Evolutionary conservation across 495 filamentous ascomycete species (phyloP).

Genomic region (Penicillium samsonianum): DNA sequence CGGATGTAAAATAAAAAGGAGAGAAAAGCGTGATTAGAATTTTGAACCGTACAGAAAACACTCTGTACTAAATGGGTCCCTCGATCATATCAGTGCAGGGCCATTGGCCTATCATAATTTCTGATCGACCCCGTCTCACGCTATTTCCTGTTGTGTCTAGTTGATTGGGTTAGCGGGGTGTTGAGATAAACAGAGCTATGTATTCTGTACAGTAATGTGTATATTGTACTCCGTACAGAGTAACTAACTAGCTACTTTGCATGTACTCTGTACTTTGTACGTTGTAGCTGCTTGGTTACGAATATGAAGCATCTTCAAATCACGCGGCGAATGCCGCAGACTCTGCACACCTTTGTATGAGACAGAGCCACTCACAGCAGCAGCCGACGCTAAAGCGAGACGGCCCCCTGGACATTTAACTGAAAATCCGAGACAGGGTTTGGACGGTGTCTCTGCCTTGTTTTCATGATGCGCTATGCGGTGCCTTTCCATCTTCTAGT

Average conservation of each 20-base stretch:
- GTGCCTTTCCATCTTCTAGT: neutral
- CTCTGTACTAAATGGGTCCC: neutral
- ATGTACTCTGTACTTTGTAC: no score
- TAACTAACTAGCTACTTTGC: no score
- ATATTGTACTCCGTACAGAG: no score
- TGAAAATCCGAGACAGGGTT: slow-evolving; percentile 24
- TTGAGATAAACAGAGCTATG: neutral
- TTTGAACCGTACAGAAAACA: neutral
- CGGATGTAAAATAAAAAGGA: slow-evolving; percentile 3
- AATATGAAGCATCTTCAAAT: neutral
- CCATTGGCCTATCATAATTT: slow-evolving; percentile 10
- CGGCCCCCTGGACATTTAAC: slow-evolving; percentile 11
- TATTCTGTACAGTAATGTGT: no score
- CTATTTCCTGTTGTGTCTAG: neutral
- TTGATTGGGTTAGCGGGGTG: neutral
- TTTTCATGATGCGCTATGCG: slow-evolving; percentile 16
- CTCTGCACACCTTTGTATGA: no score
- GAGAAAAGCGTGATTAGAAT: neutral
- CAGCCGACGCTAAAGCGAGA: slow-evolving; percentile 21
- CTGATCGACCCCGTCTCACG: neutral
- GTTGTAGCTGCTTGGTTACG: no score
- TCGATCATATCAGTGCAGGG: neutral
- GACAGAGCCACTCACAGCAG: slow-evolving; percentile 11
- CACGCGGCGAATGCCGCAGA: neutral
- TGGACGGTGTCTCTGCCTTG: slow-evolving; percentile 22